phyloP scores from a whole-genome alignment of 441 rosid species.

The Hura crepitans region DNA sequence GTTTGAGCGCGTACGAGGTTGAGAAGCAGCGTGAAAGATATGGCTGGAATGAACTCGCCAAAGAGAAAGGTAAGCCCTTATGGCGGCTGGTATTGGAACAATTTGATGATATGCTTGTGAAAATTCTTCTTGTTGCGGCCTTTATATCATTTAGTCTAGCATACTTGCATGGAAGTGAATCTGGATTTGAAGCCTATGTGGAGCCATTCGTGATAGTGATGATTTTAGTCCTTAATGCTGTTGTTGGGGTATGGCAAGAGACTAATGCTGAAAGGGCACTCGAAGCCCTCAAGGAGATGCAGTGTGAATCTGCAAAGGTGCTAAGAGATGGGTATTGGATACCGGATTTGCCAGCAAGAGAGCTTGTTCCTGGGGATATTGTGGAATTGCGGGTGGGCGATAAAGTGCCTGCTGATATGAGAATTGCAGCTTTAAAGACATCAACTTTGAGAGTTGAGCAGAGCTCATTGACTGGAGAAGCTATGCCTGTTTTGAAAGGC shows the following conservation, averaged over 20 bases:
- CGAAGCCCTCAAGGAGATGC: constrained; percentile 88
- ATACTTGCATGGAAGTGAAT: constrained; percentile 49
- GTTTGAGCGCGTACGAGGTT: constrained; percentile 54
- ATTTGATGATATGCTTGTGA: constrained; percentile 80
- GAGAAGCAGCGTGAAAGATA: constrained; percentile 55
- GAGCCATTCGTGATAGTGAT: constrained; percentile 80
- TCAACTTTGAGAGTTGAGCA: constrained; percentile 79
- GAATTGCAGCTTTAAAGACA: constrained; percentile 62
- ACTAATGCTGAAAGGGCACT: constrained; percentile 84
- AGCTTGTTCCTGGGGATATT: constrained; percentile 83
- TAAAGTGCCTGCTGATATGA: constrained; percentile 88
- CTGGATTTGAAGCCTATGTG: constrained; percentile 68
- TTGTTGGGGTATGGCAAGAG: constrained; percentile 97
- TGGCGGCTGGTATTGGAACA: constrained; percentile 74
- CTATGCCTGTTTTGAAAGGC: constrained; percentile 78
- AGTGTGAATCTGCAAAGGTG: constrained; percentile 71
- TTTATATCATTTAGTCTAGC: constrained; percentile 72
- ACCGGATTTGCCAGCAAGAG: constrained; percentile 68
- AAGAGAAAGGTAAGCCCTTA: constrained; percentile 75
- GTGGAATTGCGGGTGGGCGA: constrained; percentile 80
- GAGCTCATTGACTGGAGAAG: constrained; percentile 89
- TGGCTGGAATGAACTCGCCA: constrained; percentile 83
- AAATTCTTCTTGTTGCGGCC: constrained; percentile 81
- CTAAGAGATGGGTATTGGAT: constrained; percentile 62
- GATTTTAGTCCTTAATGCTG: constrained; percentile 66